Percentiles rank a stretch among this genome's conserved stretches.
Evolutionary conservation across 208 protist genomes (phyloP).

Genomic region (Crithidia thermophila): DNA sequence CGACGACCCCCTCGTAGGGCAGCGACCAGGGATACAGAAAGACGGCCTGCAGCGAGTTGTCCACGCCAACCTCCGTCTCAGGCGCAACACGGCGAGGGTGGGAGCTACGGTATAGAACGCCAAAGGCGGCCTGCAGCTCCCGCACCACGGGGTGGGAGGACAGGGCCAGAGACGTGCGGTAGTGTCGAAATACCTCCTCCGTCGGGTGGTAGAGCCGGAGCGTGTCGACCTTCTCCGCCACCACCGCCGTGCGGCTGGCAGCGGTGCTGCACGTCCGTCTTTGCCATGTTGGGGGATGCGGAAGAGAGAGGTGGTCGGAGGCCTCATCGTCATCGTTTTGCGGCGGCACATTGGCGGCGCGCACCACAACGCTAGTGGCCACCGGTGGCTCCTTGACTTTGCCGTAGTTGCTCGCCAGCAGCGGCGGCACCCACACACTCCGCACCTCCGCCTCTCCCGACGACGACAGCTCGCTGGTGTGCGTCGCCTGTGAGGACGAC

Average conservation of each 20-base stretch:
- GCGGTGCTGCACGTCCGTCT: background rate
- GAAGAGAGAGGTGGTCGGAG: too few species aligned
- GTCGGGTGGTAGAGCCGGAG: slow-evolving; percentile 67
- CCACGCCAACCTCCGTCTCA: background rate
- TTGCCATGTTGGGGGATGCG: background rate
- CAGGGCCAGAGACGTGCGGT: slow-evolving; percentile 28
- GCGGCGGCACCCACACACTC: slow-evolving; percentile 29
- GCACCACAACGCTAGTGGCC: slow-evolving; percentile 2
- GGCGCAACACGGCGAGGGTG: background rate
- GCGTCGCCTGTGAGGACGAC: background rate
- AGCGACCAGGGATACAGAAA: slow-evolving; percentile 31
- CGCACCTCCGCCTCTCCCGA: background rate
- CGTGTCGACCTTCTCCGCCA: slow-evolving; percentile 52
- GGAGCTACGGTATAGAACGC: background rate
- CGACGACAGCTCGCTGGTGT: background rate
- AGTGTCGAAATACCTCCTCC: slow-evolving; percentile 32
- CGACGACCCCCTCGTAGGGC: slow-evolving; percentile 35
- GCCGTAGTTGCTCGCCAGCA: slow-evolving; percentile 50
- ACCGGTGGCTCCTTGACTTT: slow-evolving; percentile 40
- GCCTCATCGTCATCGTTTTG: background rate
- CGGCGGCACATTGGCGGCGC: background rate
- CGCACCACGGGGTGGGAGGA: slow-evolving; percentile 22
- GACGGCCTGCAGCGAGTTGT: slow-evolving; percentile 2
- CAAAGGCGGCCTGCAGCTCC: slow-evolving; percentile 20
- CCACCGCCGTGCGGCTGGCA: slow-evolving; percentile 16